Base-by-base conservation (phyloP, 331 rosid genomes). In the Erythrophleum ivorense region DNA sequence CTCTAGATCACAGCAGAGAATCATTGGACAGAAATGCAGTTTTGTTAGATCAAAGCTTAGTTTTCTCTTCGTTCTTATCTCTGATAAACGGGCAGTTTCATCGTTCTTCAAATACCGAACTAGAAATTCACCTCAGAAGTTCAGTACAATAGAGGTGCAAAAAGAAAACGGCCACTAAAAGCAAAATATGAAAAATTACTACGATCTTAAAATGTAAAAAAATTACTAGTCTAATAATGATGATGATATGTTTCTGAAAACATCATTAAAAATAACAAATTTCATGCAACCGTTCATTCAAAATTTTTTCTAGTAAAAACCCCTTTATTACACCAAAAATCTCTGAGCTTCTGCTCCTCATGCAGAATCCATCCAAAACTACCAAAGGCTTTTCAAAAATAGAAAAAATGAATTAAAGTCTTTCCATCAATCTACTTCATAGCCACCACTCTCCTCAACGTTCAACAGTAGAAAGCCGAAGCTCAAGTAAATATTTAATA, bases 391-490 rank as follows among this genome's bases (percentile, higher is more conserved):
- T 78, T 59, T 54, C 38, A 73, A 8, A 83, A 85, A 34, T 15
- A 81, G 43, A 59, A 81, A 71, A 52, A 46, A 46, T 11, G 0
- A 84, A 78, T 15, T 52, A 50, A 36, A 81, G 9, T 55, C 62
- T 77, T 48, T 46, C 31, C 77, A 81, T 54, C 81, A 81, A 78
- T 60, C 86, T 69, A 75, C 78, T 73, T 67, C 81, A 72, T 0
- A 64, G 60, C 73, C 80, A 73, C 82, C 86, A 82, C 60, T 78
- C 63, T 73, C 49, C 48, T 19, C 29, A 50, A 80, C 76, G 71
- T 72, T 19, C 53, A 34, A 84, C 80, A 60, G 63, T 81, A 80
- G 31, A 79, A 86, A 75, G 82, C 81, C 54, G 75, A 76, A 79
- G 85, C 77, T 40, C 54, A 67, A 19, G 16, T 12, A 41, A 57